Conservation (phyloP, 1,139 yeast species). For the Suhomyces bolitotheri region DNA sequence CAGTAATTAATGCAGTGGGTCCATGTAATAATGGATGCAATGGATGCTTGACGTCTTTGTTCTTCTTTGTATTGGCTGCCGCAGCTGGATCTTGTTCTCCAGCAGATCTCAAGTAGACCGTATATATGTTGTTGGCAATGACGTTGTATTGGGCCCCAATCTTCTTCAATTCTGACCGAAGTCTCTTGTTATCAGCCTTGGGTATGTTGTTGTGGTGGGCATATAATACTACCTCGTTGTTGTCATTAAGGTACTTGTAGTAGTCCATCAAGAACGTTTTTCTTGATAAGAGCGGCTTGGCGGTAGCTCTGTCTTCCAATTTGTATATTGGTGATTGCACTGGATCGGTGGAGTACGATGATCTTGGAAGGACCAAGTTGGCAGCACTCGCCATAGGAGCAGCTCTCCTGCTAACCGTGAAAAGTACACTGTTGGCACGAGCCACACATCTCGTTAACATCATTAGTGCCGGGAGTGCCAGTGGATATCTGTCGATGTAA, state of each 20-base stretch:
- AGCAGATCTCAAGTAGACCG: constrained; percentile 73
- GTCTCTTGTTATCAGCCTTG: constrained; percentile 62
- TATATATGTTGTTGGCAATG: constrained; percentile 66
- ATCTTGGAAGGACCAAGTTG: constrained; percentile 1
- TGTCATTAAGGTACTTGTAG: constrained; percentile 70
- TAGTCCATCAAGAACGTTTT: constrained; percentile 82
- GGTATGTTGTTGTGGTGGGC: constrained; percentile 82
- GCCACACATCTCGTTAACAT: constrained; percentile 5
- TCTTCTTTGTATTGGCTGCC: constrained; percentile 48
- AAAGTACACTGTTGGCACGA: constrained; percentile 1
- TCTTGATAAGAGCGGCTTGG: constrained; percentile 59
- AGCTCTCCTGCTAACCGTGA: constrained; percentile 1
- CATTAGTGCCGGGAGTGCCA: not conserved
- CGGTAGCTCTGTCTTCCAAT: constrained; percentile 39
- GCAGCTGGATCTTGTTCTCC: constrained; percentile 75
- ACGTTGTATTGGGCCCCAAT: constrained; percentile 69
- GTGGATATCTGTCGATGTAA: constrained; percentile 8
- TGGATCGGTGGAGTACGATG: constrained; percentile 7
- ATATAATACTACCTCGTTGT: constrained; percentile 67
- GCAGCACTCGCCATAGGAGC: not conserved
- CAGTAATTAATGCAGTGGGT: constrained; percentile 80
- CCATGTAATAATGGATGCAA: constrained; percentile 70
- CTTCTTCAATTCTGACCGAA: constrained; percentile 61
- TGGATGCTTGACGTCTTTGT: constrained; percentile 57
- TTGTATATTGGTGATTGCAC: constrained; percentile 9